Evolutionary conservation across 1,284 basidiomycete species (phyloP).

Genomic region (Lignosus rhinocerotis): DNA sequence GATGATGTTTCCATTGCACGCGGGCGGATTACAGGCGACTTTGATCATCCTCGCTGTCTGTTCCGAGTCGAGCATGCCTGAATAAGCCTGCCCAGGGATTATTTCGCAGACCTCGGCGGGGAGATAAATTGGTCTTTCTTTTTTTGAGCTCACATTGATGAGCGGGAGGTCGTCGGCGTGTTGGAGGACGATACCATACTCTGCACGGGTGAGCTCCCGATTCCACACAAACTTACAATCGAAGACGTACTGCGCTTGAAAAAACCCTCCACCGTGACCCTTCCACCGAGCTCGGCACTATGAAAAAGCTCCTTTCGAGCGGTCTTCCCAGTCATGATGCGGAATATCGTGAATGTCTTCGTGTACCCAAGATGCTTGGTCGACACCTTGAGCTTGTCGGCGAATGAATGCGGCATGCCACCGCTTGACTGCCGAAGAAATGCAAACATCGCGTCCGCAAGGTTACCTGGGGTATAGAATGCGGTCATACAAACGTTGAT

Average conservation of each 20-base stretch:
- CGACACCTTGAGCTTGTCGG: slow-evolving; percentile 55
- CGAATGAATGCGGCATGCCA: slow-evolving; percentile 49
- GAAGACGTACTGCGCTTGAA: slow-evolving; percentile 54
- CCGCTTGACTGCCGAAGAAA: slow-evolving; percentile 47
- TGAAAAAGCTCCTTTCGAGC: slow-evolving; percentile 50
- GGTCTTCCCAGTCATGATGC: slow-evolving; percentile 42
- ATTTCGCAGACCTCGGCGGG: slow-evolving; percentile 77
- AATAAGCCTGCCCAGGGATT: slow-evolving; percentile 51
- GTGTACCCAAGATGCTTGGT: slow-evolving; percentile 58
- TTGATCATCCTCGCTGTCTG: slow-evolving; percentile 66
- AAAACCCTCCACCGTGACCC: slow-evolving; percentile 60
- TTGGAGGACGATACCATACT: slow-evolving; percentile 53
- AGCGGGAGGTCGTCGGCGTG: slow-evolving; percentile 57
- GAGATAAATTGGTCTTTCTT: slow-evolving; percentile 45
- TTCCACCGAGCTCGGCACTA: slow-evolving; percentile 50
- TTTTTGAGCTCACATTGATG: slow-evolving; percentile 51
- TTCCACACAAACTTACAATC: not conserved
- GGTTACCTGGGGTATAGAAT: slow-evolving; percentile 63
- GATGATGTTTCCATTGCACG: slow-evolving; percentile 57
- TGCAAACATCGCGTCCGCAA: slow-evolving; percentile 53
- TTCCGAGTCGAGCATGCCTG: slow-evolving; percentile 49
- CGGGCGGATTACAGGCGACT: slow-evolving; percentile 60
- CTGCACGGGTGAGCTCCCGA: slow-evolving; percentile 35
- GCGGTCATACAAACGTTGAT: slow-evolving; percentile 75
- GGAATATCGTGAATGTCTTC: slow-evolving; percentile 48